These are phyloP conservation scores for Rhynchosporium graminicola DNA, from an alignment of 2,329 filamentous ascomycete genomes.

Conservation along the genomic window DNA sequence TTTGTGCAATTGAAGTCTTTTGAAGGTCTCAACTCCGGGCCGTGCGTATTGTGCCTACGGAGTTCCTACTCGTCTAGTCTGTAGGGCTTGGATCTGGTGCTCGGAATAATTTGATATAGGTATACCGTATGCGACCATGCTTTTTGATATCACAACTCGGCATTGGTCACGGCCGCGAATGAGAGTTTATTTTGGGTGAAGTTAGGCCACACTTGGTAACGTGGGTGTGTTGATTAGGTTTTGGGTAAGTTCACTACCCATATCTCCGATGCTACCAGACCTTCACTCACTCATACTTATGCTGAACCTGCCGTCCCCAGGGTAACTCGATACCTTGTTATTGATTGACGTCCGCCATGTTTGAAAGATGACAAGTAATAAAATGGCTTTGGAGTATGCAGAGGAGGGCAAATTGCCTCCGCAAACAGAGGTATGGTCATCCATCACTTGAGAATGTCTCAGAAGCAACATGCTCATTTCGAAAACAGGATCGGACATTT, in stretches of 20 bases:
- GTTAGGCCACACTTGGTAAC: slow-evolving; percentile 3
- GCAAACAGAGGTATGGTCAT: slow-evolving; percentile 14
- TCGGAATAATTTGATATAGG: neutral
- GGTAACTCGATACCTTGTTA: slow-evolving; percentile 3
- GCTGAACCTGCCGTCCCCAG: neutral
- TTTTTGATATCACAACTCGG: slow-evolving; percentile 10
- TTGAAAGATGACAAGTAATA: slow-evolving; percentile 13
- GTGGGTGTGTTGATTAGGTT: slow-evolving; percentile 9
- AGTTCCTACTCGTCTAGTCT: neutral
- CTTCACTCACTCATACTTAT: slow-evolving; percentile 6
- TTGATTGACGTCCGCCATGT: slow-evolving; percentile 14
- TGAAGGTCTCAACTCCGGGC: slow-evolving; percentile 13
- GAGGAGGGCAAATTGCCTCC: slow-evolving; percentile 18
- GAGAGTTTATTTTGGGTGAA: neutral
- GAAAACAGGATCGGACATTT: slow-evolving; percentile 8
- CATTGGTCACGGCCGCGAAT: slow-evolving; percentile 3
- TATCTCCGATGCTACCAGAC: neutral
- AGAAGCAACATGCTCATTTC: slow-evolving; percentile 3
- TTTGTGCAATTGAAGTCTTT: neutral
- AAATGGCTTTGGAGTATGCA: slow-evolving; percentile 17
- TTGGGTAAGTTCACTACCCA: neutral
- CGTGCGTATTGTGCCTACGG: slow-evolving; percentile 2
- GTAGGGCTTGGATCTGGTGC: slow-evolving; percentile 4
- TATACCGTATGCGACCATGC: neutral
- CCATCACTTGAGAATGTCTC: neutral